Conservation (phyloP, 2,329 filamentous ascomycete genomes). For the Onygenales sp. region DNA sequence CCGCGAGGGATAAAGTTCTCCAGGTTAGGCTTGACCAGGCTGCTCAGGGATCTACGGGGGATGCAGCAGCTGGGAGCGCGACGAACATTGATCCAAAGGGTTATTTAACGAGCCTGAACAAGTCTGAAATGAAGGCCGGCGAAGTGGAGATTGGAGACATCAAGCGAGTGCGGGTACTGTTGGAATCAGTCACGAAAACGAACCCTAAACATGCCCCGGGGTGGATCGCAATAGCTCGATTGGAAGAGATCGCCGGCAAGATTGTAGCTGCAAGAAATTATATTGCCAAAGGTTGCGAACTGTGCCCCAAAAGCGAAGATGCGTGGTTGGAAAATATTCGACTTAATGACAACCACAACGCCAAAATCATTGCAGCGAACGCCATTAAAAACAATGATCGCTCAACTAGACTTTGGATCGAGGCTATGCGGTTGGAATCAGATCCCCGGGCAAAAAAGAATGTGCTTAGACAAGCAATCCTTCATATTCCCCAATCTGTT, state of each 20-base stretch:
- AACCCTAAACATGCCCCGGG: slow-evolving; percentile 91
- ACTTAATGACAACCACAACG: slow-evolving; percentile 83
- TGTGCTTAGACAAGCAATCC: slow-evolving; percentile 81
- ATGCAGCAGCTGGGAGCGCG: slow-evolving; percentile 65
- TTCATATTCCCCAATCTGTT: slow-evolving; percentile 89
- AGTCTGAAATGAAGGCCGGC: slow-evolving; percentile 66
- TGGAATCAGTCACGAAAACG: slow-evolving; percentile 96
- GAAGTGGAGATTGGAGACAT: slow-evolving; percentile 88
- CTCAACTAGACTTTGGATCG: slow-evolving; percentile 85
- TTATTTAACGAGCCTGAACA: slow-evolving; percentile 85
- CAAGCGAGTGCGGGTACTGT: slow-evolving; percentile 78
- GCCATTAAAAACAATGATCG: slow-evolving; percentile 86
- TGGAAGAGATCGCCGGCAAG: slow-evolving; percentile 90
- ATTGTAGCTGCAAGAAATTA: slow-evolving; percentile 80
- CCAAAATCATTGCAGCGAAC: slow-evolving; percentile 87
- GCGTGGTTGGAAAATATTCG: slow-evolving; percentile 95
- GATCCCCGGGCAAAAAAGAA: slow-evolving; percentile 80
- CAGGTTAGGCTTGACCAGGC: slow-evolving; percentile 90
- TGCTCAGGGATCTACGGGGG: slow-evolving; percentile 59
- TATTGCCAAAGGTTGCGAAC: slow-evolving; percentile 77
- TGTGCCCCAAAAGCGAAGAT: slow-evolving; percentile 90
- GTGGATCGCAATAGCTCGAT: slow-evolving; percentile 86
- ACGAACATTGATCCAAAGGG: slow-evolving; percentile 92
- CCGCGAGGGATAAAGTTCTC: slow-evolving; percentile 88
- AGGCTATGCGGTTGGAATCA: slow-evolving; percentile 85